Conservation (phyloP, 108 stramenopile species). For the Skeletonema potamos region DNA sequence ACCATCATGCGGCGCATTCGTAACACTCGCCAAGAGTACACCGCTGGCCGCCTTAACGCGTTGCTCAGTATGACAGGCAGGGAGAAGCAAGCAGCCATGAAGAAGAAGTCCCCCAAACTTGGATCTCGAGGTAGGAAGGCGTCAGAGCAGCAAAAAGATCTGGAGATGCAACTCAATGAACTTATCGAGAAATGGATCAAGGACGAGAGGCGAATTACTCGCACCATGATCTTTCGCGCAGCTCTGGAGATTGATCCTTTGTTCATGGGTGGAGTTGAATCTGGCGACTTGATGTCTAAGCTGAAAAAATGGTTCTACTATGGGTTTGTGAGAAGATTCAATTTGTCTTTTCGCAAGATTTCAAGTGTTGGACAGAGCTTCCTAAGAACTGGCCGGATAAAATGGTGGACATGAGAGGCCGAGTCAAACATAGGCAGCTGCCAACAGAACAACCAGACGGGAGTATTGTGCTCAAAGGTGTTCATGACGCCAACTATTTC, state of each 20-base stretch:
- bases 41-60: no score
- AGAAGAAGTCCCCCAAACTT: no score
- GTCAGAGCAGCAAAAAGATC: no score
- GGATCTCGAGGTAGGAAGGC: no score
- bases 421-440: background rate
- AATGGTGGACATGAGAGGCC: background rate
- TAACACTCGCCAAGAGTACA: no score
- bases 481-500: background rate
- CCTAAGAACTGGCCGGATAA: slow-evolving; percentile 7
- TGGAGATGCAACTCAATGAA: no score
- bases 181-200: no score
- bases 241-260: no score
- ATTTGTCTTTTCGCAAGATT: slow-evolving; percentile 6
- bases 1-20: no score
- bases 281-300: background rate
- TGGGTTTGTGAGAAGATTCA: background rate
- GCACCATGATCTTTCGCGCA: slow-evolving; percentile 1
- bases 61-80: no score
- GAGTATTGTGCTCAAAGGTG: background rate
- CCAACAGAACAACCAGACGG: no score
- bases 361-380: slow-evolving; percentile 14
- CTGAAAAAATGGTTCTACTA: slow-evolving; percentile 28
- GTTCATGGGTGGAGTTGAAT: slow-evolving; percentile 7
- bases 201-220: background rate
- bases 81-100: no score